phyloP scores from a whole-genome alignment of 768 basidiomycete species.

The Mycena floridula region DNA sequence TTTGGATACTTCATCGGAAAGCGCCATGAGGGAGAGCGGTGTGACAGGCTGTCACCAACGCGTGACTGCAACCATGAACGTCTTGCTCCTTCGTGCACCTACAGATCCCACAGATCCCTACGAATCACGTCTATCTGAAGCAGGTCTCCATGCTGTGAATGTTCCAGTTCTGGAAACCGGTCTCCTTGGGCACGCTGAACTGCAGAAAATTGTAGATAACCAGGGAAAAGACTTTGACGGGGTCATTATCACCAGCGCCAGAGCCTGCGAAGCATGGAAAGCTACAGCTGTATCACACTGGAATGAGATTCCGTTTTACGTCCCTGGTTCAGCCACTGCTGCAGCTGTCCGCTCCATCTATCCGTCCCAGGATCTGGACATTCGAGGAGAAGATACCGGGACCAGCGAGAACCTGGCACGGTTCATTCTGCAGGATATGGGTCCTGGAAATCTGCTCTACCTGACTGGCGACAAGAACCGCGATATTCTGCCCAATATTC shows the following conservation, averaged over 20 bases:
- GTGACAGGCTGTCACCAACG: no score
- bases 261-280: constrained; percentile 71
- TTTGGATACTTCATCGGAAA: constrained; percentile 17
- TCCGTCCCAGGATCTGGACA: constrained; percentile 19
- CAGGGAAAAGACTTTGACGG: constrained; percentile 43
- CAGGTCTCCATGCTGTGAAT: constrained; percentile 50
- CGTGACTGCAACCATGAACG: no score
- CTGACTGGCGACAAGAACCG: constrained; percentile 80
- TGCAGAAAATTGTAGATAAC: constrained; percentile 34
- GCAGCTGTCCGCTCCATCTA: constrained; percentile 33
- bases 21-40: neutral
- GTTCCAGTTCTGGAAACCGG: constrained; percentile 69
- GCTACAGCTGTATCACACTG: constrained; percentile 33
- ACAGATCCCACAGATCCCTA: constrained; percentile 48
- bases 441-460: constrained; percentile 44
- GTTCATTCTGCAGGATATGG: constrained; percentile 46
- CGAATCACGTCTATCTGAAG: constrained; percentile 37
- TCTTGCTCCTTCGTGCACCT: constrained; percentile 40
- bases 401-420: constrained; percentile 61
- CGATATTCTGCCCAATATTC: constrained; percentile 36
- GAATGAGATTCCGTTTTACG: constrained; percentile 66
- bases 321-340: constrained; percentile 66
- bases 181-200: constrained; percentile 38
- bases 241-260: constrained; percentile 73
- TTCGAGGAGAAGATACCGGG: constrained; percentile 49